A percentile compares a stretch with the other conserved stretches of the same genome.
phyloP scores from a whole-genome alignment of 768 basidiomycete genomes.

The Piloderma croceum region DNA sequence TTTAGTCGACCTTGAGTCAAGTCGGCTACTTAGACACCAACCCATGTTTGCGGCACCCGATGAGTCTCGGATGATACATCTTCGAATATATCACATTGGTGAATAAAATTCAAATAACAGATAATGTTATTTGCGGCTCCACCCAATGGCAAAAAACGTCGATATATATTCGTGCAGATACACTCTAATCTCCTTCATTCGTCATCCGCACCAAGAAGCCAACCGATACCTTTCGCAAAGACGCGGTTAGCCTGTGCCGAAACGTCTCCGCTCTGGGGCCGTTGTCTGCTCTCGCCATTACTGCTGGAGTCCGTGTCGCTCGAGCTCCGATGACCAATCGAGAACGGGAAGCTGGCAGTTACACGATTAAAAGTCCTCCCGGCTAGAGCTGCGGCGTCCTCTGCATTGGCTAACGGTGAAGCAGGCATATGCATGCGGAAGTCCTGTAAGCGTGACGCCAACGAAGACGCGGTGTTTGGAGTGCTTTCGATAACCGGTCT shows the following conservation, averaged over 20 bases:
- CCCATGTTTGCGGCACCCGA: no score
- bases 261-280: slow-evolving; percentile 53
- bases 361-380: slow-evolving; percentile 74
- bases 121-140: no score
- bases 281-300: slow-evolving; percentile 35
- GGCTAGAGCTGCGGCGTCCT: slow-evolving; percentile 77
- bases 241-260: slow-evolving; percentile 72
- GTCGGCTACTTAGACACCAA: no score
- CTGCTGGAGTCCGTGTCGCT: slow-evolving; percentile 15
- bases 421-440: slow-evolving; percentile 68
- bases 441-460: slow-evolving; percentile 57
- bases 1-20: no score
- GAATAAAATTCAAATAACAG: no score
- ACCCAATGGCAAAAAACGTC: no score
- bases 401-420: slow-evolving; percentile 62
- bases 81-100: no score
- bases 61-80: no score
- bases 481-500: slow-evolving; percentile 11
- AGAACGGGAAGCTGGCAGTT: slow-evolving; percentile 58
- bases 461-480: slow-evolving; percentile 41
- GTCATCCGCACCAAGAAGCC: slow-evolving; percentile 89
- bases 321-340: slow-evolving; percentile 30
- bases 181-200: no score
- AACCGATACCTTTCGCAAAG: slow-evolving; percentile 88
- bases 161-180: no score